A percentile compares a stretch with the other conserved stretches of the same genome.
These are phyloP conservation scores for Reutealis trisperma DNA, from an alignment of 345 rosid species.

Conservation along the genomic window DNA sequence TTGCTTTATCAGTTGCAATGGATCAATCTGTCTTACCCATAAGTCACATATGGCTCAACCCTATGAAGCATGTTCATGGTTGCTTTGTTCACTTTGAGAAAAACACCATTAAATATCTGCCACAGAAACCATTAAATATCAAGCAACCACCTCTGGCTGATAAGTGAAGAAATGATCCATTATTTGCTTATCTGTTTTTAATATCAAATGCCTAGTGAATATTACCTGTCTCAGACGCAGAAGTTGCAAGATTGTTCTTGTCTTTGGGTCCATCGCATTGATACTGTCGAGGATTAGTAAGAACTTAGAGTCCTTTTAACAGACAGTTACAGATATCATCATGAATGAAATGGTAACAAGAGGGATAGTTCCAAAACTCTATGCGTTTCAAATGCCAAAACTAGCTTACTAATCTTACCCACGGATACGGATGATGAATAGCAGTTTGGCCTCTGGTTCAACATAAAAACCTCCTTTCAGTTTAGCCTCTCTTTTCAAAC, in stretches of 20 bases:
- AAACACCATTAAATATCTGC: constrained; percentile 87
- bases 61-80: constrained; percentile 75
- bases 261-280: constrained; percentile 85
- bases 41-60: constrained; percentile 87
- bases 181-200: not conserved
- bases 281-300: constrained; percentile 44
- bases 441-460: constrained; percentile 80
- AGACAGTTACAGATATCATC: not conserved
- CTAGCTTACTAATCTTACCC: constrained; percentile 6
- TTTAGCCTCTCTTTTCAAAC: constrained; percentile 79
- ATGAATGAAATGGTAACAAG: no score
- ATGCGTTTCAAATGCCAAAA: not conserved
- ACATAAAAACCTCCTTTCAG: constrained; percentile 91
- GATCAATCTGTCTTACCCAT: constrained; percentile 49
- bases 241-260: constrained; percentile 82
- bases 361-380: not conserved
- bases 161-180: not conserved
- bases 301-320: not conserved
- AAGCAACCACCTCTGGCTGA: not conserved
- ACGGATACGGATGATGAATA: constrained; percentile 74
- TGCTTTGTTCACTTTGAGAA: constrained; percentile 72
- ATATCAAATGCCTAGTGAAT: no score
- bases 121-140: not conserved
- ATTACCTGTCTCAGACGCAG: constrained; percentile 87
- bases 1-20: not conserved